Percentiles rank a stretch among this genome's conserved stretches.
These are phyloP conservation scores for Phytophthora gonapodyides DNA, from an alignment of 352 stramenopile genomes.

Conservation along the genomic window DNA sequence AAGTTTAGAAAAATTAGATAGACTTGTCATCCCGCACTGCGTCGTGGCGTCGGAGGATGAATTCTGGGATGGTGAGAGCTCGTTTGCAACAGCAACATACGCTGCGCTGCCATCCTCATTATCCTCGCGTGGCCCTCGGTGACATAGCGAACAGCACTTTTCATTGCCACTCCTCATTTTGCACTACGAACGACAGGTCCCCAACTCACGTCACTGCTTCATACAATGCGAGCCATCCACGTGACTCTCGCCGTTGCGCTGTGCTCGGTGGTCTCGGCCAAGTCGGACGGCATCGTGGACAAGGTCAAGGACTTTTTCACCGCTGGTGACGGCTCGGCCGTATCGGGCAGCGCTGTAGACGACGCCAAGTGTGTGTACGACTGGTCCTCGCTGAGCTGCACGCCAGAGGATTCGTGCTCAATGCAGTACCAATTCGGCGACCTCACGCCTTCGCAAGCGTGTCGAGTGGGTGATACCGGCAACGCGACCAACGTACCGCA, in stretches of 20 bases:
- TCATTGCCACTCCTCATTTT: constrained; percentile 1
- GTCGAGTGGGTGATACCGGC: constrained; percentile 30
- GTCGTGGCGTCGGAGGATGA: constrained; percentile 6
- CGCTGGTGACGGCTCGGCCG: constrained; percentile 11
- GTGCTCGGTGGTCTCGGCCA: constrained; percentile 8
- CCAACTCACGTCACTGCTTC: not conserved
- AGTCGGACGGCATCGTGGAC: constrained; percentile 5
- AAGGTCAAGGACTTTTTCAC: constrained; percentile 26
- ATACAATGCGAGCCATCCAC: constrained; percentile 1
- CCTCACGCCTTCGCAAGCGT: constrained; percentile 37
- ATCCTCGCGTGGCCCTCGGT: not conserved
- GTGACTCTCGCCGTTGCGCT: constrained; percentile 4
- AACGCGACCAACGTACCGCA: constrained; percentile 37
- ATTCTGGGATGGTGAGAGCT: constrained; percentile 9
- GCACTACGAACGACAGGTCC: not conserved
- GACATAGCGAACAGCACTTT: not conserved
- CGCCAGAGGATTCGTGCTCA: constrained; percentile 29
- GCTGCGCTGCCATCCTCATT: not conserved
- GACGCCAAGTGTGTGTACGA: constrained; percentile 40
- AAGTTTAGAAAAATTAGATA: constrained; percentile 1
- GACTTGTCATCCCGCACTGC: no score
- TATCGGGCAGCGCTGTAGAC: constrained; percentile 35
- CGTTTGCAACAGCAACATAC: constrained; percentile 4
- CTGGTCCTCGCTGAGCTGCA: constrained; percentile 56
- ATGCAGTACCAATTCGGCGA: constrained; percentile 38